Base-by-base conservation (phyloP, 2,329 filamentous ascomycete species). In the Aspergillus udagawae region DNA sequence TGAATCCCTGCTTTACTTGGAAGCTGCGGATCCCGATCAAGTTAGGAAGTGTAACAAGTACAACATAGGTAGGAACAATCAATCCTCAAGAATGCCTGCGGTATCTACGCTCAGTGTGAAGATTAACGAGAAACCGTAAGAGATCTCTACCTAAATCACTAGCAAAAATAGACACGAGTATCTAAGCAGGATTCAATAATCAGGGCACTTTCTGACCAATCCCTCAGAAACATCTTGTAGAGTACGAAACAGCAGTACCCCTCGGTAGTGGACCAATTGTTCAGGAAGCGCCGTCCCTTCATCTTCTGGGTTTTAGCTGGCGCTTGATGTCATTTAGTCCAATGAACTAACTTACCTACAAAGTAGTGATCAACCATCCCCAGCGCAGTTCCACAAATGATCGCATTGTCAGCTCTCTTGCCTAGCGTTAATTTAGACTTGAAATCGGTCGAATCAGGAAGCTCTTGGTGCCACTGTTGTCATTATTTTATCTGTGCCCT, bases 301-400 rank as follows among this genome's bases (percentile, higher is more conserved):
- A 55, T 50, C 58, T 60, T 58, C 49, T 58, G 52, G 56, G 70
- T 73, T 72, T 71, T 69, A 71, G 62, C 55, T 67, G 61, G 67
- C 71, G 70, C 71, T 62, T 72, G 70, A 73, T 73, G 69, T 73
- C 70, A 73, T 71, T 61, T 53, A 53, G 55, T 53, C 56, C 47
- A 14, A 45, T 20, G 3, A 23, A 21, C 20, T 45, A 45, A 45
- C 8, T 21, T 14, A 45, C 8, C 42, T 45, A 29, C 2, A 10
- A 10, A 29, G 28, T 29, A 45, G 42, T 45, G 42, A 45, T 45
- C 42, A 4, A 14, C 44, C 10, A 48, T 57, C 66, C 68, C 68
- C 68, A 61, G 63, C 61, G 55, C 53, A 55, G 59, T 63, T 67
- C 54, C 65, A 68, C 66, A 64, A 70, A 68, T 66, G 57, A 67